Conservation (phyloP, 2,329 filamentous ascomycete species). For the Fusarium hainanense region DNA sequence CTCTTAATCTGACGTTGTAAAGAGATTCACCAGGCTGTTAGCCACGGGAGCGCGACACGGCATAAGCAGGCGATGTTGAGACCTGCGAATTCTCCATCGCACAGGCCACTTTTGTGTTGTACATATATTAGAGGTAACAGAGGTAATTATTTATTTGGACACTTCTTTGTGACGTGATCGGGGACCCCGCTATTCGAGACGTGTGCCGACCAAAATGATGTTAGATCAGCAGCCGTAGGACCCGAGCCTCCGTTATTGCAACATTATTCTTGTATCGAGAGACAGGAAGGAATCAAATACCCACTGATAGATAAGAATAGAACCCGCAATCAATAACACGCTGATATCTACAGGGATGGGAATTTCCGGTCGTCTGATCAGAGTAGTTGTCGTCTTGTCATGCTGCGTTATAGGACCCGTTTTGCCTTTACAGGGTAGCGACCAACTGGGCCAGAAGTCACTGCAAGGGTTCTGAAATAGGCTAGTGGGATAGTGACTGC, state of each 20-base stretch:
- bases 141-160: too few relatives aligned
- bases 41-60: not conserved
- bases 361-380: not conserved
- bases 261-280: too few relatives aligned
- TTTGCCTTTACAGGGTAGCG: not conserved
- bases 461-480: not conserved
- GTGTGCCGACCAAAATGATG: fast-evolving
- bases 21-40: not conserved
- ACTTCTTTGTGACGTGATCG: too few relatives aligned
- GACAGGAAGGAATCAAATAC: too few relatives aligned
- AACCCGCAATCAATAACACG: too few relatives aligned
- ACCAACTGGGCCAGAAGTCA: not conserved
- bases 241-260: too few relatives aligned
- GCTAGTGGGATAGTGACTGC: not conserved
- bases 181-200: too few relatives aligned
- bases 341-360: not conserved
- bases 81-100: too few relatives aligned
- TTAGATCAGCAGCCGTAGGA: too few relatives aligned
- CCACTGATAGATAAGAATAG: too few relatives aligned
- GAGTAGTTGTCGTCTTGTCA: not conserved
- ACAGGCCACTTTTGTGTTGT: not conserved
- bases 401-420: not conserved
- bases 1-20: too few relatives aligned
- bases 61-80: not conserved
- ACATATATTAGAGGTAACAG: too few relatives aligned